phyloP scores from a whole-genome alignment of 768 basidiomycete genomes.

The Fistulinella prunicolor region DNA sequence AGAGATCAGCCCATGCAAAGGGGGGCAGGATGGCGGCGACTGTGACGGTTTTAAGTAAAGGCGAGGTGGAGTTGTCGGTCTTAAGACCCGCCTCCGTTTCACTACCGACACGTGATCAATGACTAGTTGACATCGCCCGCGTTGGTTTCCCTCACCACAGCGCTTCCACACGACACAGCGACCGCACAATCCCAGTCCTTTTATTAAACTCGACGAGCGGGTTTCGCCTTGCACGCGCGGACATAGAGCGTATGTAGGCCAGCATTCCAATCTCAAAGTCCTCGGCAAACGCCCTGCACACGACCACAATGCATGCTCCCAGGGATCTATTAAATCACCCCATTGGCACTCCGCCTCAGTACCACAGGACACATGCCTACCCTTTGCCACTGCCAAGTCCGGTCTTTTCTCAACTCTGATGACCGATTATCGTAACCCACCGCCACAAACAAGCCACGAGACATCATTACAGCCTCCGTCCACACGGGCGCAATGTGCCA shows the following conservation, averaged over 20 bases:
- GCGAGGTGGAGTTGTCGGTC: conserved; percentile 6
- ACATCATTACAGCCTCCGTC: too few relatives aligned
- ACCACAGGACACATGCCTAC: too few relatives aligned
- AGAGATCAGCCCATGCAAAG: conserved; percentile 18
- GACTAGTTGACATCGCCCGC: too few relatives aligned
- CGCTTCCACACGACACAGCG: too few relatives aligned
- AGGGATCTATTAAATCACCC: too few relatives aligned
- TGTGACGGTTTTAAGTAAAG: conserved; percentile 5
- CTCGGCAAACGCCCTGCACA: background rate
- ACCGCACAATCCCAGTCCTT: background rate
- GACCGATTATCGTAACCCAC: too few relatives aligned
- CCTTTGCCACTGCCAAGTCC: too few relatives aligned
- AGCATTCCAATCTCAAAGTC: background rate
- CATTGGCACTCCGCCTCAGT: too few relatives aligned
- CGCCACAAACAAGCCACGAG: too few relatives aligned
- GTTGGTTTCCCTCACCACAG: background rate
- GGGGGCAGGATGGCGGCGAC: background rate
- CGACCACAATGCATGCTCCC: background rate
- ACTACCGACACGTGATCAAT: conserved; percentile 16
- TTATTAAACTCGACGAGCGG: background rate
- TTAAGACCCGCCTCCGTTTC: conserved; percentile 3
- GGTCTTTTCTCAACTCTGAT: too few relatives aligned
- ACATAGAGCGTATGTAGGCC: conserved; percentile 10
- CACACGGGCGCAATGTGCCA: too few relatives aligned
- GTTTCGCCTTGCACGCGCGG: conserved; percentile 5